Percentiles rank a stretch among this genome's conserved stretches.
Evolutionary conservation across 192 early-diverging fungal species (phyloP).

Genomic region (Funneliformis geosporum): DNA sequence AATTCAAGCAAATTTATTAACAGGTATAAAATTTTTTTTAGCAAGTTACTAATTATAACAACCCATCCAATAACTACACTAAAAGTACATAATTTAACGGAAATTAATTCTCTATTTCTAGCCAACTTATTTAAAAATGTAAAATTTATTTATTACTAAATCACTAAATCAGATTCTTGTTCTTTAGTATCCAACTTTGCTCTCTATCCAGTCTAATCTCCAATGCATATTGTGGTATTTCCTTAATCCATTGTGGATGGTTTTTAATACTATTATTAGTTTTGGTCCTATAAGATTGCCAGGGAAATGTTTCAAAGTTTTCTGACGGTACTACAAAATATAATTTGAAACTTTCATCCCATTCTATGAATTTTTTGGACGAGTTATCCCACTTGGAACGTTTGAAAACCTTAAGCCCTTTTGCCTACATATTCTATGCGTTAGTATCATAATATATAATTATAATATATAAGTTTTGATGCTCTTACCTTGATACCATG

Average conservation of each 20-base stretch:
- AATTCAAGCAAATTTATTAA: too few species aligned
- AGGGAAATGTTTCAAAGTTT: background rate
- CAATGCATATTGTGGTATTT: conserved; percentile 20
- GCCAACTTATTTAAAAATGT: too few species aligned
- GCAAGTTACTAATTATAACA: too few species aligned
- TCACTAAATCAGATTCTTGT: too few species aligned
- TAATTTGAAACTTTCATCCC: background rate
- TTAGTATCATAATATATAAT: background rate
- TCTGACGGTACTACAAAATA: conserved; percentile 16
- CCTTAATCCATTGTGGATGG: background rate
- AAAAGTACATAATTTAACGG: too few species aligned
- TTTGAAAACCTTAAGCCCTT: conserved; percentile 12
- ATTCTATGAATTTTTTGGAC: background rate
- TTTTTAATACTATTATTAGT: background rate
- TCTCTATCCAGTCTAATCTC: background rate
- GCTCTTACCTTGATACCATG: conserved; percentile 13
- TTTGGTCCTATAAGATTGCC: background rate
- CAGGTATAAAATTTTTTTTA: too few species aligned
- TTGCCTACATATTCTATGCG: background rate
- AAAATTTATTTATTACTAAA: too few species aligned
- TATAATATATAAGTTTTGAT: background rate
- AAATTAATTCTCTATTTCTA: too few species aligned
- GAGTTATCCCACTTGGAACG: background rate
- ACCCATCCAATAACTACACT: too few species aligned
- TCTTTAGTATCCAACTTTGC: background rate